phyloP scores from a whole-genome alignment of 2,329 filamentous ascomycete species.

The Colletotrichum lini region DNA sequence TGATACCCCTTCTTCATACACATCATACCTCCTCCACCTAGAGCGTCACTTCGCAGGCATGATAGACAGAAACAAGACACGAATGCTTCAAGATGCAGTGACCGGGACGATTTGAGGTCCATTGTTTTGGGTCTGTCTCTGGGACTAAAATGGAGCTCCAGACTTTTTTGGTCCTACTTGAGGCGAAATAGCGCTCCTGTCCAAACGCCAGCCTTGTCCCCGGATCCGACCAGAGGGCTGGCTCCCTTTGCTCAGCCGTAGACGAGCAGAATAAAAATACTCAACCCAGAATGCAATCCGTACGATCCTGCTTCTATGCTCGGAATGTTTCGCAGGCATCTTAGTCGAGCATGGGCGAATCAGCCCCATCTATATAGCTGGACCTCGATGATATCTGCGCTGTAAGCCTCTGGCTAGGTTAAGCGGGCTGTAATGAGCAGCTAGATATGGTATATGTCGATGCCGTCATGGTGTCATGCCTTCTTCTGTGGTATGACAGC shows the following conservation, averaged over 20 bases:
- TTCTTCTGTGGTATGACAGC: too few relatives aligned
- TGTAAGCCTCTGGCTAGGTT: background rate
- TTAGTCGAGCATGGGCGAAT: slow-evolving; percentile 1
- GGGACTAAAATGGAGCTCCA: background rate
- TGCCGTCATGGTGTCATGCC: background rate
- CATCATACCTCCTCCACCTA: slow-evolving; percentile 24
- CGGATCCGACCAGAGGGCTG: background rate
- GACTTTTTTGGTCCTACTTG: background rate
- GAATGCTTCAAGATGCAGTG: background rate
- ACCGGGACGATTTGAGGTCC: background rate
- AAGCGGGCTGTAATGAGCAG: slow-evolving; percentile 3
- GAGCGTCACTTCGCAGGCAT: slow-evolving; percentile 2
- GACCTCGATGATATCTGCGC: background rate
- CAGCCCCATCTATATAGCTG: background rate
- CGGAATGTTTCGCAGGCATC: background rate
- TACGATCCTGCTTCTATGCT: background rate
- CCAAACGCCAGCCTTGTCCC: background rate
- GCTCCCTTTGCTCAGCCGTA: background rate
- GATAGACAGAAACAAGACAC: background rate
- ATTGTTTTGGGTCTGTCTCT: background rate
- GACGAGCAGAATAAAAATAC: background rate
- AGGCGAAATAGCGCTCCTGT: background rate
- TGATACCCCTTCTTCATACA: slow-evolving; percentile 34
- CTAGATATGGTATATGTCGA: background rate
- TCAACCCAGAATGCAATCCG: background rate